Evolutionary conservation across 164 flowering plant genomes (phyloP).

Genomic region (Liriodendron chinense): DNA sequence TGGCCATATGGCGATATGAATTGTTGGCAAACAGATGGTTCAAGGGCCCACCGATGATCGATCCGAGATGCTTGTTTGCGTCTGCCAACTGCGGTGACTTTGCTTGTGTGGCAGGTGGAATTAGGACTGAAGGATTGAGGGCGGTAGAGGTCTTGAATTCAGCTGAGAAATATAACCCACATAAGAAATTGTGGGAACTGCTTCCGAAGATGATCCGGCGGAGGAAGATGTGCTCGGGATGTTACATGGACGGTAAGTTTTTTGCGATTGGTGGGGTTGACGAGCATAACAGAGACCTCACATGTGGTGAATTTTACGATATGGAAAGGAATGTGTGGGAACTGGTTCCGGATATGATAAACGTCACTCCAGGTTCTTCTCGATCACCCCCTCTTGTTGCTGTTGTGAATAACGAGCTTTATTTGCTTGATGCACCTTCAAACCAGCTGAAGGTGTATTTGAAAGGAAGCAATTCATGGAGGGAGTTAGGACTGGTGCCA

Average conservation of each 20-base stretch:
- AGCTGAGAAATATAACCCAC: slow-evolving; percentile 62
- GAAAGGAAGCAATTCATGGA: slow-evolving; percentile 66
- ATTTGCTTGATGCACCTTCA: slow-evolving; percentile 58
- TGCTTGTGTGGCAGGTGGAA: slow-evolving; percentile 82
- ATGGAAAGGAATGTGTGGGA: slow-evolving; percentile 47
- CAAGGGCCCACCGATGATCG: slow-evolving; percentile 63
- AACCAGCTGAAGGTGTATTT: slow-evolving; percentile 60
- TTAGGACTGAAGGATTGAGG: slow-evolving; percentile 16
- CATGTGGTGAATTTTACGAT: slow-evolving; percentile 70
- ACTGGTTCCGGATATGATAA: slow-evolving; percentile 57
- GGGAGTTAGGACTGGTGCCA: slow-evolving; percentile 59
- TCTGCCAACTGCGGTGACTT: slow-evolving; percentile 58
- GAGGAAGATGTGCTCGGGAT: slow-evolving; percentile 65
- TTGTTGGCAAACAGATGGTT: slow-evolving; percentile 54
- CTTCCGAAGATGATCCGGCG: slow-evolving; percentile 54
- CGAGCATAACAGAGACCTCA: slow-evolving; percentile 36
- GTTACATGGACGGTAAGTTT: slow-evolving; percentile 70
- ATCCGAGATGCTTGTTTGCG: slow-evolving; percentile 72
- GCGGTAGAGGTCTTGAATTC: slow-evolving; percentile 35
- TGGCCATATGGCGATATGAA: slow-evolving; percentile 69
- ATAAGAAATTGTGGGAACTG: slow-evolving; percentile 43
- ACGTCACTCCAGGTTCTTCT: slow-evolving; percentile 33
- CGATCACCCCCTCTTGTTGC: slow-evolving; percentile 83
- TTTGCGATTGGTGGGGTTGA: slow-evolving; percentile 72
- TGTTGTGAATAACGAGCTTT: slow-evolving; percentile 71